A percentile compares a stretch with the other conserved stretches of the same genome.
Evolutionary conservation across 176 grass and related monocot genomes (phyloP).

Genomic region (Lolium perenne): DNA sequence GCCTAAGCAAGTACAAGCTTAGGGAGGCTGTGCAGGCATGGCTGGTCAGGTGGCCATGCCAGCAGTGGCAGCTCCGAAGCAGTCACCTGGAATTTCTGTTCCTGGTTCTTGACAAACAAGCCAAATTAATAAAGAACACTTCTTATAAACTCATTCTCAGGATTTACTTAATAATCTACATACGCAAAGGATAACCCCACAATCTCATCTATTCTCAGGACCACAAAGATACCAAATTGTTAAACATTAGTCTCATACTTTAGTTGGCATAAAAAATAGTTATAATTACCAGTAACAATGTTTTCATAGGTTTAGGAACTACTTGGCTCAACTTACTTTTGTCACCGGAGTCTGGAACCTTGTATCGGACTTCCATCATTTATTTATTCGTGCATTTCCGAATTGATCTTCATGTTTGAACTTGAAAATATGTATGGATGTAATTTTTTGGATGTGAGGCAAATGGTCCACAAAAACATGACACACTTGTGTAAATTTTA

Average conservation of each 20-base stretch:
- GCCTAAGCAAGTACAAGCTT: background rate
- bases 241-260: background rate
- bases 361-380: slow-evolving; percentile 3
- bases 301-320: slow-evolving; percentile 1
- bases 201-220: slow-evolving; percentile 7
- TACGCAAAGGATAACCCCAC: background rate
- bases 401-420: background rate
- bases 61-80: background rate
- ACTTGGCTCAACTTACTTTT: slow-evolving; percentile 15
- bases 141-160: slow-evolving; percentile 11
- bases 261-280: background rate
- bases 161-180: slow-evolving; percentile 11
- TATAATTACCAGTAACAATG: background rate
- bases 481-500: background rate
- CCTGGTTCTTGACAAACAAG: slow-evolving; percentile 10
- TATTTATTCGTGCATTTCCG: slow-evolving; percentile 2
- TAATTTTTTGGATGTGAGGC: background rate
- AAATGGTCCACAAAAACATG: slow-evolving; percentile 35
- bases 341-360: background rate
- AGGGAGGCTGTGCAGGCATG: slow-evolving; percentile 1
- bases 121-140: slow-evolving; percentile 1
- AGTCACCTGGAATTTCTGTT: background rate
- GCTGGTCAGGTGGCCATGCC: background rate
- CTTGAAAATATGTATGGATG: slow-evolving; percentile 2
- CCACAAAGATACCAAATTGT: background rate